Base-by-base conservation (phyloP, 2,329 filamentous ascomycete genomes). In the Talaromyces sp. region DNA sequence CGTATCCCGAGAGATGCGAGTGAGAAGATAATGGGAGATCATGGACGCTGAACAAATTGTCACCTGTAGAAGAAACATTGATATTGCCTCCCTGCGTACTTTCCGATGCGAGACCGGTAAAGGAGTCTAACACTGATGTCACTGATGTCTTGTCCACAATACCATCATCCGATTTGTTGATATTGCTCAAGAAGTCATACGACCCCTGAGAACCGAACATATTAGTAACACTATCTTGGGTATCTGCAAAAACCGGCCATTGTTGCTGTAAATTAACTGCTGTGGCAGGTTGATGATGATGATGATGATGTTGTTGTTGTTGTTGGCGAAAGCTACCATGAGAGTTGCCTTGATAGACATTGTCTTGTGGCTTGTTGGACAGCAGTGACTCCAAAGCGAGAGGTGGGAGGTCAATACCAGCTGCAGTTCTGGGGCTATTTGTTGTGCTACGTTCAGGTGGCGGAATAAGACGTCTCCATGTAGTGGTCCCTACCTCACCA, bases 381-480 rank as follows among this genome's bases (percentile, higher is more conserved):
- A 77, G 68, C 52, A 77, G 72, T 0, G 75, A 73, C 39, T 78
- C 75, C 33, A 77, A 67, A 13, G 76, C 73, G 27, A 78, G 68
- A n/a, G 76, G 75, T 33, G 74, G 75, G 14, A 77, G 72, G 54
- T 76, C 75, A 43, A 76, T 70, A 10, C 74, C 74, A 3, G 66
- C 66, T 6, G 66, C 65, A 11, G 74, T 70, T 24, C 72, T 70
- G 1, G 78, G 77, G 64, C 78, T 80, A 54, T 77, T 78, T 8
- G 74, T 76, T 4, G 72, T 67, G 35, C 69, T 75, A 13, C 76
- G 74, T 39, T 75, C 74, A 0, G 77, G 72, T 1, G 76, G 76
- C 31, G 77, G 74, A 27, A 78, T 73, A 31, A 82, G 67, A 54
- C 73, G 76, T 65, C 77, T 75, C 81, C 81, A 82, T 14, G 77